phyloP scores from a whole-genome alignment of 1,284 basidiomycete genomes.

The Cutaneotrichosporon dermatis region DNA sequence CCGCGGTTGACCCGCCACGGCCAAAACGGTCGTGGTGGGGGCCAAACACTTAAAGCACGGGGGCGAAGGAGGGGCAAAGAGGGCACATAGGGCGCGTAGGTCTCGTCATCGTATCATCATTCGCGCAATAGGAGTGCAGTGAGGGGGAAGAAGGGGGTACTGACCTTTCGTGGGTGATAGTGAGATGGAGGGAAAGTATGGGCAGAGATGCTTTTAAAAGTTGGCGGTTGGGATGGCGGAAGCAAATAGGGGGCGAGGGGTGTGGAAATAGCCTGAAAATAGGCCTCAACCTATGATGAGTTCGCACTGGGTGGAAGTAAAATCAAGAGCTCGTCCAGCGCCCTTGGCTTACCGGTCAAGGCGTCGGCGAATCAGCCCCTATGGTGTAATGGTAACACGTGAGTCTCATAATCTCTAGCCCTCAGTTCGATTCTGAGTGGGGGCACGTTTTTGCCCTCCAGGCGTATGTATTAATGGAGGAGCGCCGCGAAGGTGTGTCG shows the following conservation, averaged over 20 bases:
- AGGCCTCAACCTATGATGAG: no score
- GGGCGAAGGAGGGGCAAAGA: conserved; percentile 5
- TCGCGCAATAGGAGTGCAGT: conserved; percentile 1
- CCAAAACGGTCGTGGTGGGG: conserved; percentile 22
- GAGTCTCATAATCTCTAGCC: conserved; percentile 9
- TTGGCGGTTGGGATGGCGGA: neutral
- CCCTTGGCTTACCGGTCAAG: neutral
- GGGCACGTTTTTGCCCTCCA: neutral
- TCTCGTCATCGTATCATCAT: conserved; percentile 49
- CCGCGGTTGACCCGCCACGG: neutral
- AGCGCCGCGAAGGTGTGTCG: no score
- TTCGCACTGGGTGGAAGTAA: no score
- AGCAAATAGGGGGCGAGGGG: no score
- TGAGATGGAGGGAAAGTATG: neutral
- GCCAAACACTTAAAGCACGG: conserved; percentile 13
- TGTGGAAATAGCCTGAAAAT: no score
- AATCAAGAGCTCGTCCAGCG: no score
- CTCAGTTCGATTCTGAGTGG: conserved; percentile 8
- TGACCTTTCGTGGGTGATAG: conserved; percentile 1
- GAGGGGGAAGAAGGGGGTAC: neutral
- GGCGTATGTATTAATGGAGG: no score
- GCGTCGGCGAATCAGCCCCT: neutral
- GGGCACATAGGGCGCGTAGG: conserved; percentile 25
- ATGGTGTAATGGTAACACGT: conserved; percentile 9
- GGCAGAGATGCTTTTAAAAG: neutral